Evolutionary conservation across 1,284 basidiomycete genomes (phyloP), one percentile per base, ranked within the genome.

Genomic region (Ustilago curta): DNA sequence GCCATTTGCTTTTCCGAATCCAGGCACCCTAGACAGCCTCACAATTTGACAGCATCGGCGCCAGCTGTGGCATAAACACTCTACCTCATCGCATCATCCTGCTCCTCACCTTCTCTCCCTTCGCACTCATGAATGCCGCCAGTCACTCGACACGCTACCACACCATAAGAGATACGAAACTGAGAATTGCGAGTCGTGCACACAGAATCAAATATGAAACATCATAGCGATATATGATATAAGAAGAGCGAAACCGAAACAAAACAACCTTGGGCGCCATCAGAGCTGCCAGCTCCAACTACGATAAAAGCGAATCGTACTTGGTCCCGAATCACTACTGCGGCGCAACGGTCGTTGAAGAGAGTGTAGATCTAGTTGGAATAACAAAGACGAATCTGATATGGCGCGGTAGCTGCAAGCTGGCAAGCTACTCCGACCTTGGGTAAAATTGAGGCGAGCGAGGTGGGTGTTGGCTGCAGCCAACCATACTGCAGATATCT

Each of bases 361-460:
- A 65, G 62, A 70, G 61, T 70, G 58, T 65, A 59, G 51, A 60
- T 70, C 68, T 70, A 70, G 68, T 70, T 70, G 68, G 68, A 44
- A 27, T 3, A 27, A 27, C 3, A 27, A 70, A 32, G 58, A 21
- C 44, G 61, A 49, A 49, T 58, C 57, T 37, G 35, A 16, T 14
- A 43, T 60, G 51, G 60, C 67, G 55, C 35, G 39, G 32, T 9
- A 50, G 53, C 67, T 12, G 45, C 40, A 25, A 43, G 32, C 47
- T 32, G 31, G 31, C 31, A 32, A 51, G 35, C 60, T 35, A 23
- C 44, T 37, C 48, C 47, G 52, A 51, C 51, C 51, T 37, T 9
- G 59, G 66, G 59, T 57, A 58, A 67, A 51, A 48, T 16, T 29
- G 23, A 12, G 23, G 6, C 47, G 50, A 25, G 25, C 16, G 25